Conservation (phyloP, 257 asterid genomes). For the Przewalskia tangutica region DNA sequence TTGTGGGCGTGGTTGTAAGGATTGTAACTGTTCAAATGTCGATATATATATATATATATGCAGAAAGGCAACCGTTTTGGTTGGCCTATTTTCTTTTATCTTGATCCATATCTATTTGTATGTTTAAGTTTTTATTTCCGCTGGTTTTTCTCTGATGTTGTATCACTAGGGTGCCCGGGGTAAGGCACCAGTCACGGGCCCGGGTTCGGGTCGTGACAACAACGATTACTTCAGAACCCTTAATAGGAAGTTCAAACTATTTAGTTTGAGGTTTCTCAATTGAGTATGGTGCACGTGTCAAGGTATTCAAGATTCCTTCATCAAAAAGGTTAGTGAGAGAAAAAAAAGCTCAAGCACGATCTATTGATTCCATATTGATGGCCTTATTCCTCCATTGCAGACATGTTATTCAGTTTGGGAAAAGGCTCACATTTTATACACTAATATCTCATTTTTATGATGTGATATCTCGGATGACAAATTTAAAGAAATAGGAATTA, state of each 20-base stretch:
- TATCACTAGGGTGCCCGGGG: too few species aligned
- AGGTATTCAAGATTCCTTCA: not conserved
- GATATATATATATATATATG: too few species aligned
- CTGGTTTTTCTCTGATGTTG: too few species aligned
- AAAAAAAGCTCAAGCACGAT: not conserved
- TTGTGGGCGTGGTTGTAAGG: too few species aligned
- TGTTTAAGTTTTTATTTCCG: too few species aligned
- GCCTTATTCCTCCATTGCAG: not conserved
- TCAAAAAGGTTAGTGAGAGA: not conserved
- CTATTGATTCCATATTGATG: not conserved
- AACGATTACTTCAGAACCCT: not conserved
- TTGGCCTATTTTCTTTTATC: too few species aligned
- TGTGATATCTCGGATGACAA: not conserved
- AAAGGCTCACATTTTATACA: not conserved
- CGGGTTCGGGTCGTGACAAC: too few species aligned
- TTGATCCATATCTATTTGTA: too few species aligned
- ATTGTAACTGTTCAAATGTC: too few species aligned
- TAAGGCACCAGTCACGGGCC: too few species aligned
- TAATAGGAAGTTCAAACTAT: not conserved
- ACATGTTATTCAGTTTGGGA: not conserved
- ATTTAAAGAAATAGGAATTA: not conserved
- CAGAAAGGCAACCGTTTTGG: too few species aligned
- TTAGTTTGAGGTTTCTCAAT: not conserved
- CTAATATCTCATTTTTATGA: not conserved
- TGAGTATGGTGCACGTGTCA: not conserved